Base-by-base conservation (phyloP, 352 stramenopile genomes). In the Globisporangium canariense region DNA sequence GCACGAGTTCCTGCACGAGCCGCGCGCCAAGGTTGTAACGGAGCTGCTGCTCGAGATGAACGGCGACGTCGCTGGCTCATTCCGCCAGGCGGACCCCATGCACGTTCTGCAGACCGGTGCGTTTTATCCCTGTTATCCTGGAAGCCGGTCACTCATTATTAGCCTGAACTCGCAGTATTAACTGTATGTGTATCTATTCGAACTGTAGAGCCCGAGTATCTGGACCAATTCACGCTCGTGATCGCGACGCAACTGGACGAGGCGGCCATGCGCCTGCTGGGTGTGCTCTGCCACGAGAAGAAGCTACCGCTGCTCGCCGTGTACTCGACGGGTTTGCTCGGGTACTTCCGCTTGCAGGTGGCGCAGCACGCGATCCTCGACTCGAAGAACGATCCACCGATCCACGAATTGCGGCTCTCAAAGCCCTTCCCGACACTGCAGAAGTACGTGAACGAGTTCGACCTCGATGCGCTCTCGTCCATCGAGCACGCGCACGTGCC, bases 41-140 rank as follows among this genome's bases (percentile, higher is more conserved):
- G 69, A 97, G 55, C 70, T 95, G 36, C 76, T 99, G 38, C 75
- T 90, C 11, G 97, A 99, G 79, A 91, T 99, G 75, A 99, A 99
- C 80, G 65, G 82, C 7, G 97, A 99, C 54, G 91, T 97, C 43
- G 66, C 76, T n/a, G 92, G 91, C 22, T 58, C 45, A 3, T 69
- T 74, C 20, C 76, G 76, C 18, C 68, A 80, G 49, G 81, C 90
- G 18, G 67, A 73, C 62, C 62, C 80, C 11, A 60, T 71, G n/a
- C 67, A 79, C 2, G 63, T 96, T 40, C 60, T 97, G 30, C 60
- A 74, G 28, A 58, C 74, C 28, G 67, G 75, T 77, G 40, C 16
- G 41, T 16, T 5, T 6, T 22, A 50, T 41, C 40, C 11, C 40
- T 46, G 40, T n/a, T 46, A 43, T 9, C 10, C 38, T 1, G 22